Conservation (phyloP, 2,329 filamentous ascomycete species). For the Colletotrichum gigasporum region DNA sequence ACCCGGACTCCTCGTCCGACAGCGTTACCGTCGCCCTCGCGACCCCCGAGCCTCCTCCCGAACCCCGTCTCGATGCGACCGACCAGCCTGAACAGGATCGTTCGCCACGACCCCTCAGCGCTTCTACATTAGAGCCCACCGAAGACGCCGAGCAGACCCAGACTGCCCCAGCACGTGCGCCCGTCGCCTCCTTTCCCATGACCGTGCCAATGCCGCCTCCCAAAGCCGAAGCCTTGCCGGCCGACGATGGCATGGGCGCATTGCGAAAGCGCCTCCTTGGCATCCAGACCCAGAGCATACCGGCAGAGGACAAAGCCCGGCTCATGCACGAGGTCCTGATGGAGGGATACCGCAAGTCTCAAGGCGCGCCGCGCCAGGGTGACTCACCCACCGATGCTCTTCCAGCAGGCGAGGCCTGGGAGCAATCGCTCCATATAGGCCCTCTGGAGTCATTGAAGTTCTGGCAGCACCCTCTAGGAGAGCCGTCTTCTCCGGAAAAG, state of each 20-base stretch:
- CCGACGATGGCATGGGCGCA: constrained; percentile 80
- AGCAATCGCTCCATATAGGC: constrained; percentile 52
- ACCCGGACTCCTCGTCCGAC: constrained; percentile 40
- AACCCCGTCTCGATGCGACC: constrained; percentile 33
- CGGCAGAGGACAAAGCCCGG: constrained; percentile 72
- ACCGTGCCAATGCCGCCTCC: constrained; percentile 4
- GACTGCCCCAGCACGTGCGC: constrained; percentile 22
- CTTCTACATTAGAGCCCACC: constrained; percentile 44
- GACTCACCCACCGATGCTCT: constrained; percentile 15
- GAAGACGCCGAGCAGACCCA: constrained; percentile 25
- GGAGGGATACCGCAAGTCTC: constrained; percentile 68
- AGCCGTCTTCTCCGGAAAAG: constrained; percentile 48
- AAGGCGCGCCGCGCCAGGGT: constrained; percentile 19
- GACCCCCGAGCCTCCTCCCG: constrained; percentile 36
- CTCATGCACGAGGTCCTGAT: constrained; percentile 77
- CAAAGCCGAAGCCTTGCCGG: constrained; percentile 61
- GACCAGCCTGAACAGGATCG: constrained; percentile 36
- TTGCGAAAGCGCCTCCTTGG: constrained; percentile 74
- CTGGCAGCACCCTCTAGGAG: constrained; percentile 61
- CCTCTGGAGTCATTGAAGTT: constrained; percentile 66
- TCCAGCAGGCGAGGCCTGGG: constrained; percentile 39
- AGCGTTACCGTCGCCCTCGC: constrained; percentile 37
- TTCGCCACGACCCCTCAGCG: constrained; percentile 42
- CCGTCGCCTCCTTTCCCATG: constrained; percentile 2
- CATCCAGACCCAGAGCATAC: constrained; percentile 70